Evolutionary conservation across 202 grass and related monocot genomes (phyloP), one percentile per base, ranked within the genome.

Genomic region (Hordeum pubiflorum): DNA sequence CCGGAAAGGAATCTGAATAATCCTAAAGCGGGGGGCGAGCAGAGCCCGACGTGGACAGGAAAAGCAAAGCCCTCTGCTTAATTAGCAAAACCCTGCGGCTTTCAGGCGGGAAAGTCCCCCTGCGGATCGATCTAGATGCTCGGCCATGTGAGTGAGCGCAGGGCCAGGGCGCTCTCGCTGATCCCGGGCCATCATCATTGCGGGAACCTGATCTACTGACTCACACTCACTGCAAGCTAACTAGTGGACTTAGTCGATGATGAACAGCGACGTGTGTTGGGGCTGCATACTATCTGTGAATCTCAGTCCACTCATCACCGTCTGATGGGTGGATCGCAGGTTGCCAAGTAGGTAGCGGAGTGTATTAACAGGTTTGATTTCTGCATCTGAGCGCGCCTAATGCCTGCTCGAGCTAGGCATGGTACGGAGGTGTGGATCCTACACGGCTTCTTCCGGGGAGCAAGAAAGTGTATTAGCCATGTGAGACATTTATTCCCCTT

Each of bases 401-500:
- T 77, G 44, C 39, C 23, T 58, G 24, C 9, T 38, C 9, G 17
- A 2, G 36, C 36, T 40, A 21, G 76, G 58, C 54, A 39, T 5
- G 9, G 58, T 20, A 9, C 41, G 1, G 20, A 41, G 44, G 34
- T 6, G 87, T 84, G 81, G 77, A 52, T 84, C 76, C 76, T 84
- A 88, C 69, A 9, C 32, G 23, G 24, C 10, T 81, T 82, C 27
- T 59, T 77, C 50, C 27, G 26, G 78, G 78, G 65, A 75, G 69
- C 78, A 89, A 44, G 17, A 78, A 86, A 82, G 78, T 46, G 23
- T 68, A 55, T 70, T 39, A 4, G 9, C 58, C 82, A 89, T 82
- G 87, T 82, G 87, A n/a, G 72, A 43, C 78, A 73, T 81, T 89
- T 59, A 89, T 63, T 66, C 23, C 82, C 72, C 8, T 76, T 62